Base-by-base conservation (phyloP, 345 rosid genomes). In the Erysimum cheiranthoides region DNA sequence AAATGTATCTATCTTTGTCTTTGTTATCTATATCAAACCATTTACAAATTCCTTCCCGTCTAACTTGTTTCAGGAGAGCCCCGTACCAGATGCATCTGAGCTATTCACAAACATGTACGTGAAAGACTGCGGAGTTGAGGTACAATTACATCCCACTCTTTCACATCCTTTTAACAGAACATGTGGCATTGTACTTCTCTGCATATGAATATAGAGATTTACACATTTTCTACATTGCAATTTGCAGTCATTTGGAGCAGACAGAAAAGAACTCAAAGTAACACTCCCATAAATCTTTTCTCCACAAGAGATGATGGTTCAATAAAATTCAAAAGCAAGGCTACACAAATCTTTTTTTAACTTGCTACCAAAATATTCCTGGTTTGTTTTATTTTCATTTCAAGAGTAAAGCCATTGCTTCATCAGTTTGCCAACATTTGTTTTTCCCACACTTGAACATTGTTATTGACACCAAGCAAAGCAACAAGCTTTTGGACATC, bases 11-110 rank as follows among this genome's bases (percentile, higher is more conserved):
- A 70, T 8, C 46, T 21, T 34, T 64, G 28, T 5, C 71, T 54
- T 63, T 53, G 27, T 36, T 13, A 38, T 34, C 2, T 7, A 13
- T 35, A 27, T 8, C 21, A 61, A 70, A 39, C 3, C 38, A 12
- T 34, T 12, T 10, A 43, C 70, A 6, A 40, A 58, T 11, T 51
- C 14, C 30, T 14, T 10, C 38, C 3, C 18, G 25, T 73, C 39
- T 16, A 71, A 68, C 43, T 28, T 75, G 25, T 56, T 73, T 57
- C 97, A 92, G 99, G 99, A 95, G 83, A 86, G 90, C 76, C 96
- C 98, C 4, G 81, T 92, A 86, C 99, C 99, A 16, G 96, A 95
- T 16, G 70, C 97, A 53, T 84, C 89, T 14, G 98, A 90, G 74
- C 94, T 95, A 66, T 95, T 88, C 80, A 73, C 89, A 49, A 88